Evolutionary conservation across 208 protist genomes (phyloP).

Genomic region (Wallacemonas sp.): DNA sequence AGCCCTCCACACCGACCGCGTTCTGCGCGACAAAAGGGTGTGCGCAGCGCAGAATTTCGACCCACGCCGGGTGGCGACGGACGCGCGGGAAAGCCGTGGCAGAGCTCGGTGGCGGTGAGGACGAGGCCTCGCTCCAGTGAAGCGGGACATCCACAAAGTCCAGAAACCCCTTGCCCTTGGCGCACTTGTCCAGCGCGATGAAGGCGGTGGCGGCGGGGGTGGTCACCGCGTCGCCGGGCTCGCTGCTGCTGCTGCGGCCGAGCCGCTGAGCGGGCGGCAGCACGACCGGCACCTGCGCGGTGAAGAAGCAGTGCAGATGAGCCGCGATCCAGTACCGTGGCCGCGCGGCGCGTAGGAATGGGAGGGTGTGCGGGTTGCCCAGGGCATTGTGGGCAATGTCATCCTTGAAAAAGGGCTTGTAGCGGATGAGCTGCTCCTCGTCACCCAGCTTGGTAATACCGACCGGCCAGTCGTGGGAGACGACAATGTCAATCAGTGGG

Average conservation of each 20-base stretch:
- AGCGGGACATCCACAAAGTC: constrained; percentile 75
- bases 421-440: constrained; percentile 69
- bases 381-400: constrained; percentile 75
- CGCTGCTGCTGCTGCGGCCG: constrained; percentile 8
- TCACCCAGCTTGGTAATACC: constrained; percentile 89
- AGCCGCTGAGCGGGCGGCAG: constrained; percentile 9
- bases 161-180: constrained; percentile 73
- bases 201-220: constrained; percentile 51
- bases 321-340: constrained; percentile 85
- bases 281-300: constrained; percentile 61
- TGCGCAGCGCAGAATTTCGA: constrained; percentile 55
- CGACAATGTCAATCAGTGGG: constrained; percentile 66
- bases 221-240: constrained; percentile 1
- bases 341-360: constrained; percentile 52
- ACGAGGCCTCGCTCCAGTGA: not conserved
- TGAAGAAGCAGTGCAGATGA: constrained; percentile 90
- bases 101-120: not conserved
- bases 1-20: constrained; percentile 10
- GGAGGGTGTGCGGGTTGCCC: constrained; percentile 84
- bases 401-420: constrained; percentile 88
- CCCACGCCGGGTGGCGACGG: constrained; percentile 64
- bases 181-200: constrained; percentile 90
- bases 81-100: constrained; percentile 31
- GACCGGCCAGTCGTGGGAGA: constrained; percentile 93
- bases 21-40: constrained; percentile 52